Evolutionary conservation across 768 basidiomycete genomes (phyloP), one percentile per base, ranked within the genome.

Genomic region (Termitomyces sp.): DNA sequence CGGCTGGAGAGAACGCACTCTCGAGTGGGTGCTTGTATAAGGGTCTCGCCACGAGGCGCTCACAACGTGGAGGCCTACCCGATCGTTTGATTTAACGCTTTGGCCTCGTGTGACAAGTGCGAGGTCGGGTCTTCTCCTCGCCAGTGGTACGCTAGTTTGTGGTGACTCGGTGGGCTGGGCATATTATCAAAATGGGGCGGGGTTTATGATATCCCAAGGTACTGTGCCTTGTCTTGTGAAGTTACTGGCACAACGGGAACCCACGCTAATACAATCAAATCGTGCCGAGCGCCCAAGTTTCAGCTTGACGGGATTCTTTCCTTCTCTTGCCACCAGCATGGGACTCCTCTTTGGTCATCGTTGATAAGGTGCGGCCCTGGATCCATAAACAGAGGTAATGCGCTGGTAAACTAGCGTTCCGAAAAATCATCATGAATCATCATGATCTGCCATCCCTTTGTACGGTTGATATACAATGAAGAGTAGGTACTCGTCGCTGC

Each of bases 61-160:
- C 68, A 68, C 56, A 62, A 72, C 71, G 71, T 74, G 71, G 65
- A 60, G 42, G 46, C 61, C 59, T 58, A 46, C 56, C 50, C 49
- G 52, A 57, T 63, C 54, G 45, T 54, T 54, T 61, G 61, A 61
- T 57, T 61, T 52, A 38, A 56, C 48, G 54, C 59, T 34, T 23
- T 48, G 37, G 48, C 62, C 57, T 61, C 62, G 62, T 65, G 64
- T 63, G 59, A 62, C 58, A 57, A 57, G 60, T 59, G 59, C 53
- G 41, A 62, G n/a, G 53, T 63, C 59, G 59, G 51, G 25, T 54
- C 47, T 56, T 57, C 45, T 53, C 44, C 56, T 58, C 37, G 46
- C 55, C 56, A 49, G 46, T 14, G 23, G 32, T 40, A 23, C 42
- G 53, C 35, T 53, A 31, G 34, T 40, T 23, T 21, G 35, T 46